These are phyloP conservation scores for Chiua sp. DNA, from an alignment of 1,284 basidiomycete species.

Conservation along the genomic window DNA sequence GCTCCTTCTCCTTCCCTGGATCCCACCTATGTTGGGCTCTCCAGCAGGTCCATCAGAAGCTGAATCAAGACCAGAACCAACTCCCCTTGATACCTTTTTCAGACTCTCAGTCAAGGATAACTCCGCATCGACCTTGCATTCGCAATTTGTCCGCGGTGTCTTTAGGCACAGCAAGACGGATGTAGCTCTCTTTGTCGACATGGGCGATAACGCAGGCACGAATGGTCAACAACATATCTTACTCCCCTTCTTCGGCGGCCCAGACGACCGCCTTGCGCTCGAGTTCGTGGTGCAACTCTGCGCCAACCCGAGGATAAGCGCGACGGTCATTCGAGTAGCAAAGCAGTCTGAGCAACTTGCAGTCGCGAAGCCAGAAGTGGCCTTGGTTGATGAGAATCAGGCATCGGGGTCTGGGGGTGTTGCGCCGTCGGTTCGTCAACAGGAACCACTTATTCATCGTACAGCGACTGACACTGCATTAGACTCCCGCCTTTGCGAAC, in stretches of 20 bases:
- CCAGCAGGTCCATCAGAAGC: constrained; percentile 25
- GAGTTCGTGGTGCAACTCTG: constrained; percentile 86
- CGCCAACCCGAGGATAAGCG: constrained; percentile 65
- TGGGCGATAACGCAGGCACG: constrained; percentile 46
- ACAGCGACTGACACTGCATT: constrained; percentile 40
- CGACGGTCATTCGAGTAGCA: constrained; percentile 64
- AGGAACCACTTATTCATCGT: constrained; percentile 42
- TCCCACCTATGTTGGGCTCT: constrained; percentile 38
- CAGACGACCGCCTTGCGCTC: constrained; percentile 91
- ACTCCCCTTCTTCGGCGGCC: constrained; percentile 93
- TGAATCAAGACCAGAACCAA: constrained; percentile 30
- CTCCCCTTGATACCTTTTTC: constrained; percentile 73
- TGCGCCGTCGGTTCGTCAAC: constrained; percentile 23
- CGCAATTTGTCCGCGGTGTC: constrained; percentile 83
- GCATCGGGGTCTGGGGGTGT: constrained; percentile 8
- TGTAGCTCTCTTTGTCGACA: constrained; percentile 85
- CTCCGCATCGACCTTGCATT: constrained; percentile 59
- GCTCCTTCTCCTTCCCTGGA: constrained; percentile 88
- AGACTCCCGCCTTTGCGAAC: constrained; percentile 62
- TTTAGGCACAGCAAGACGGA: constrained; percentile 75
- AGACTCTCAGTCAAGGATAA: constrained; percentile 41
- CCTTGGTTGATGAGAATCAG: constrained; percentile 31
- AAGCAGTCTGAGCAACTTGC: constrained; percentile 30
- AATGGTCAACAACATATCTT: constrained; percentile 71
- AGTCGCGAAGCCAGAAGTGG: constrained; percentile 26